A percentile compares a stretch with the other conserved stretches of the same genome.
These are phyloP conservation scores for Lachnum nothofagi DNA, from an alignment of 2,329 filamentous ascomycete genomes.

Conservation along the genomic window DNA sequence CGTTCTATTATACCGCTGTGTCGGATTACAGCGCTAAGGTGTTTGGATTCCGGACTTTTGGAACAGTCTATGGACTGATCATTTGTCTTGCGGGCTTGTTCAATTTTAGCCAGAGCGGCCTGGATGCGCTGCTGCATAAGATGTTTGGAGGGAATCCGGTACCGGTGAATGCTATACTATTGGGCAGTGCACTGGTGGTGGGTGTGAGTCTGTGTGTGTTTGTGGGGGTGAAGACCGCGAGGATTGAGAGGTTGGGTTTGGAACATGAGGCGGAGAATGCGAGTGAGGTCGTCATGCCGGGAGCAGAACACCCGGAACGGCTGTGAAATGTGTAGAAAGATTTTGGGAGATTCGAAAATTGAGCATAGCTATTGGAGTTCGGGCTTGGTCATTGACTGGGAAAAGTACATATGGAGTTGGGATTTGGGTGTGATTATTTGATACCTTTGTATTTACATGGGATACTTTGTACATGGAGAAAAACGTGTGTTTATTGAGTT, in stretches of 20 bases:
- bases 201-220: constrained; percentile 63
- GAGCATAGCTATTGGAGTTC: neutral
- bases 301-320: constrained; percentile 20
- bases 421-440: neutral
- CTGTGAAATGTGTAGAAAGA: neutral
- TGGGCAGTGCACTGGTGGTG: constrained; percentile 56
- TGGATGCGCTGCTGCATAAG: constrained; percentile 73
- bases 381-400: neutral
- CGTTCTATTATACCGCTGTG: constrained; percentile 86
- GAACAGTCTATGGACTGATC: constrained; percentile 87
- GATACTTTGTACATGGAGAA: too few relatives aligned
- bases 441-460: too few relatives aligned
- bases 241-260: constrained; percentile 37
- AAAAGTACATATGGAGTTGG: neutral
- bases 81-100: constrained; percentile 80
- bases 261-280: constrained; percentile 42
- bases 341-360: neutral
- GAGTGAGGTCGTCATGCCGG: constrained; percentile 32
- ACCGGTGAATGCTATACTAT: constrained; percentile 68
- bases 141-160: constrained; percentile 67
- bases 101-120: constrained; percentile 75
- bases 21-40: constrained; percentile 88
- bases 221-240: constrained; percentile 42
- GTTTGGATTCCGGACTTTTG: constrained; percentile 86
- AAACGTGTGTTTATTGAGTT: too few relatives aligned